Evolutionary conservation across 2,329 filamentous ascomycete genomes (phyloP).

Genomic region (Trichoderma sp.): DNA sequence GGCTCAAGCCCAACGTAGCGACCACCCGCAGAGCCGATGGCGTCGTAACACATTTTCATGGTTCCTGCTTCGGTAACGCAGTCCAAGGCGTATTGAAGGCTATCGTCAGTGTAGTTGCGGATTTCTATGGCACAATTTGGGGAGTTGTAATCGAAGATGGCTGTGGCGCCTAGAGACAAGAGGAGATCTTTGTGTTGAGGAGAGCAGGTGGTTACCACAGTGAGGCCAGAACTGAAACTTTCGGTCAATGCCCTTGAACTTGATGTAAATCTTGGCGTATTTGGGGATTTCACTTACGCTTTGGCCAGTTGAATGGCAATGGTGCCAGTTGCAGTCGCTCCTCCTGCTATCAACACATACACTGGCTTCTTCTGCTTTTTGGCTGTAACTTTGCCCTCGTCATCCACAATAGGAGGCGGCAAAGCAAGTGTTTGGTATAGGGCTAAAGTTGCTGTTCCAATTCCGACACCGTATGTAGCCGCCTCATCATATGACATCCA

Average conservation of each 20-base stretch:
- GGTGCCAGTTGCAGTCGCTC: background rate
- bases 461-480: background rate
- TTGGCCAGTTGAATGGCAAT: background rate
- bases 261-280: background rate
- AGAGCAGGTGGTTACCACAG: background rate
- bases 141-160: background rate
- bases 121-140: background rate
- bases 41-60: background rate
- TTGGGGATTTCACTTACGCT: background rate
- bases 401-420: background rate
- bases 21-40: background rate
- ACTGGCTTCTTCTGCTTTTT: background rate
- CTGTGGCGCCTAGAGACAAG: background rate
- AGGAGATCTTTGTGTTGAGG: background rate
- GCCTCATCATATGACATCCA: background rate
- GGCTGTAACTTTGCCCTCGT: background rate
- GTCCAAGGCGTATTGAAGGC: background rate
- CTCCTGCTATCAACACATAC: background rate
- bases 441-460: background rate
- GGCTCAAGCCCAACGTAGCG: background rate
- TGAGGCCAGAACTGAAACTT: background rate
- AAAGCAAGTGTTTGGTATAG: background rate
- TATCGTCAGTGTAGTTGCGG: background rate
- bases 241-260: background rate
- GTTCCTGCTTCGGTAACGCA: background rate